A percentile compares a stretch with the other conserved stretches of the same genome.
Evolutionary conservation across 75 land plant genomes (phyloP).

Genomic region (Cryptomeria japonica): DNA sequence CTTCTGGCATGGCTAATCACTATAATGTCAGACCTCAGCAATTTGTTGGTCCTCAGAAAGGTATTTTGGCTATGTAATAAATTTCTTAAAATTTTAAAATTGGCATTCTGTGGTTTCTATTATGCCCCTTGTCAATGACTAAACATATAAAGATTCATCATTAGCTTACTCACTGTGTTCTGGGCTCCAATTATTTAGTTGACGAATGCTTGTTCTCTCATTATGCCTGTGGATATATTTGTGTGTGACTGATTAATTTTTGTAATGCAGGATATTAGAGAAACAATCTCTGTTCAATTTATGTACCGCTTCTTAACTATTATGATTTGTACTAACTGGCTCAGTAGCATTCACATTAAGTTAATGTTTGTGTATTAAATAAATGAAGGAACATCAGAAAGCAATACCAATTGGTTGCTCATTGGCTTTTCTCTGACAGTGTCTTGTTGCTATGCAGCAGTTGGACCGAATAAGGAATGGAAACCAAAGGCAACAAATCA

Average conservation of each 20-base stretch:
- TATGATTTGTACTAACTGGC: neutral
- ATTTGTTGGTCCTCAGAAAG: constrained; percentile 50
- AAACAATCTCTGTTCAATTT: neutral
- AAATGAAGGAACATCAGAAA: neutral
- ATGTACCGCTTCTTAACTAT: neutral
- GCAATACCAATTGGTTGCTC: neutral
- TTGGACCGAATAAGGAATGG: constrained; percentile 75
- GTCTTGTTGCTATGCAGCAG: constrained; percentile 17
- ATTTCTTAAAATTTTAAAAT: no score
- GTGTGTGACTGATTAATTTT: neutral
- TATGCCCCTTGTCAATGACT: neutral
- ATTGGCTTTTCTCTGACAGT: neutral
- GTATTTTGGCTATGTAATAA: constrained; percentile 20
- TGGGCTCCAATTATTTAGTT: neutral
- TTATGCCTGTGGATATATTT: neutral
- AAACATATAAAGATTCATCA: neutral
- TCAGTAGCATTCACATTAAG: neutral
- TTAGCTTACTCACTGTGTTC: neutral
- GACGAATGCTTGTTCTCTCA: neutral
- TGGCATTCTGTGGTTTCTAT: neutral
- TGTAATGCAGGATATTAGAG: neutral
- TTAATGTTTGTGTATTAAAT: neutral
- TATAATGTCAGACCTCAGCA: constrained; percentile 43
- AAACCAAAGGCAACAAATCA: constrained; percentile 63
- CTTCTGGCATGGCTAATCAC: constrained; percentile 39